These are phyloP conservation scores for Tetrastigma voinierianum DNA, from an alignment of 164 flowering plant species.

Conservation along the genomic window DNA sequence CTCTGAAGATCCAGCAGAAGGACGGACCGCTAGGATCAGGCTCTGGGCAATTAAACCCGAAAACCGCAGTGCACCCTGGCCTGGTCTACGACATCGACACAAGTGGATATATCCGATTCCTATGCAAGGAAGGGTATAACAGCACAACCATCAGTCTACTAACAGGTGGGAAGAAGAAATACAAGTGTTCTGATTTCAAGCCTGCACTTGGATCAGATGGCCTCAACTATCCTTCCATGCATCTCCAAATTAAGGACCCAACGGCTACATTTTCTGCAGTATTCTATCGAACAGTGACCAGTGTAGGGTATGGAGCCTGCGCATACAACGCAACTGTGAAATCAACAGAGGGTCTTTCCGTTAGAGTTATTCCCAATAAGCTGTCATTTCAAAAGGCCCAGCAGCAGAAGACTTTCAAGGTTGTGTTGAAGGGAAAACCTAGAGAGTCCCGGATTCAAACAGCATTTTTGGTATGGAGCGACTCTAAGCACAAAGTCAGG, in stretches of 20 bases:
- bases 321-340: conserved; percentile 46
- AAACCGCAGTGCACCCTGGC: conserved; percentile 55
- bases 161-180: conserved; percentile 25
- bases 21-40: conserved; percentile 42
- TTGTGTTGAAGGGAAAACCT: conserved; percentile 42
- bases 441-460: conserved; percentile 14
- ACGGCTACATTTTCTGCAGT: conserved; percentile 26
- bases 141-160: conserved; percentile 30
- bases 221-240: conserved; percentile 78
- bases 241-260: conserved; percentile 20
- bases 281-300: conserved; percentile 52
- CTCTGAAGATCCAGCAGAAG: conserved; percentile 25
- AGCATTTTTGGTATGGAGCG: conserved; percentile 54
- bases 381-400: conserved; percentile 25
- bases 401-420: conserved; percentile 48
- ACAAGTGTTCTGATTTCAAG: conserved; percentile 32
- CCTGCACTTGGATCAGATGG: conserved; percentile 52
- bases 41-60: conserved; percentile 58
- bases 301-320: conserved; percentile 41
- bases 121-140: conserved; percentile 71
- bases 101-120: conserved; percentile 40
- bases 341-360: conserved; percentile 33
- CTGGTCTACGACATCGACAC: conserved; percentile 47
- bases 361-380: conserved; percentile 40
- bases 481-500: conserved; percentile 40